These are phyloP conservation scores for Dothistroma pini DNA, from an alignment of 2,329 filamentous ascomycete genomes.

Conservation along the genomic window DNA sequence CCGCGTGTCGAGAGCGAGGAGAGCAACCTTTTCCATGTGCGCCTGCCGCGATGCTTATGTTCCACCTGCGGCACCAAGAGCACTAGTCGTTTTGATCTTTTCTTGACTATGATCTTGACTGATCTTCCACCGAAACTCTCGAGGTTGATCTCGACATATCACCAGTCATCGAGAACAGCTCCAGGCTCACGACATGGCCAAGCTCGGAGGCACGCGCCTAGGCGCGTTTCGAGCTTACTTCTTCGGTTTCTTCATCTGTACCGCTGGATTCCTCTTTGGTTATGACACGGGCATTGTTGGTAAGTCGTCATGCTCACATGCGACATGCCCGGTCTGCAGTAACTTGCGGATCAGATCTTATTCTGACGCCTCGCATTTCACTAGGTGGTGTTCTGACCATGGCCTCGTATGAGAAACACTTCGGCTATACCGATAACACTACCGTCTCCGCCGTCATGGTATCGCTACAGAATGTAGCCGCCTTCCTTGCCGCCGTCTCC, in stretches of 20 bases:
- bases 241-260: slow-evolving; percentile 28
- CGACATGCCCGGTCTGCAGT: neutral
- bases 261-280: slow-evolving; percentile 32
- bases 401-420: slow-evolving; percentile 26
- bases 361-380: neutral
- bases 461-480: slow-evolving; percentile 51
- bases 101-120: neutral
- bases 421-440: slow-evolving; percentile 27
- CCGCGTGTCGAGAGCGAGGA: neutral
- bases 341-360: neutral
- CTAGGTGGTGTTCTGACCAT: slow-evolving; percentile 32
- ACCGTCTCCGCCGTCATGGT: slow-evolving; percentile 42
- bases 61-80: neutral
- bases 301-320: neutral
- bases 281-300: slow-evolving; percentile 45
- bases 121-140: neutral
- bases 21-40: neutral
- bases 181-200: slow-evolving; percentile 15
- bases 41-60: neutral
- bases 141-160: neutral
- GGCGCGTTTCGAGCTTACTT: slow-evolving; percentile 26
- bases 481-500: slow-evolving; percentile 50
- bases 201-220: slow-evolving; percentile 22
- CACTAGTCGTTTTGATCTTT: neutral
- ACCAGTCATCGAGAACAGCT: neutral